Base-by-base conservation (phyloP, 2,329 filamentous ascomycete species). In the Beauveria rudraprayagi region DNA sequence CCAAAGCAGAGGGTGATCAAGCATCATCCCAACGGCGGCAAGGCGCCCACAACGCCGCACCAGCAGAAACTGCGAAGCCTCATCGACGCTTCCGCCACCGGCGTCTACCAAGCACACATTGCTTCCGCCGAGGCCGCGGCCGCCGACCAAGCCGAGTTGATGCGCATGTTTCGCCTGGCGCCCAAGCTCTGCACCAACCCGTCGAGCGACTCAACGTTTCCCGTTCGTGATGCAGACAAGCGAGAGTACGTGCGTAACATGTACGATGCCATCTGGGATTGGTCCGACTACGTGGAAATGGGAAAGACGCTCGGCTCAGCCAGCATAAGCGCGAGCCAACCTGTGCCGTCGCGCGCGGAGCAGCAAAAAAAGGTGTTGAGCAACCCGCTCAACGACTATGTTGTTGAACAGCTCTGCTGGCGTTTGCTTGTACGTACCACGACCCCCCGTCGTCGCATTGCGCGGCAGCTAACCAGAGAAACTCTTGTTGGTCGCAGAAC, bases 351-450 rank as follows among this genome's bases (percentile, higher is more conserved):
- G 10, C 22, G 65, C 1, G 34, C 61, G 5, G 56, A 44, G 34
- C 66, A 69, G 61, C 67, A 68, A 60, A 62, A 54, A 40, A 64
- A 61, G 51, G 64, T 69, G 0, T 28, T 69, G n/a, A 63, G 67
- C 16, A 64, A 63, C 16, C 51, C 64, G 3, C 64, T 65, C 3
- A 65, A 62, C 44, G 65, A 69, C 47, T 65, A 67, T 22, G 62
- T 64, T 11, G 61, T 68, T 1, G 67, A 70, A 17, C 61, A 56
- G 53, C 46, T 69, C n/a, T 67, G 65, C 46, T 70, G 68, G 68
- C 65, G 62, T 5, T 60, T 70, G 17, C 55, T 69, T 58, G 67
- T 68, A 61, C 46, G 64, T 65, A 41, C 7, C 22, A 5, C 5
- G 24, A 3, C 24, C 24, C 17, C 5, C 34, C 5, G 10, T 37